Base-by-base conservation (phyloP, 345 rosid genomes). In the Chamaenerion angustifolium region DNA sequence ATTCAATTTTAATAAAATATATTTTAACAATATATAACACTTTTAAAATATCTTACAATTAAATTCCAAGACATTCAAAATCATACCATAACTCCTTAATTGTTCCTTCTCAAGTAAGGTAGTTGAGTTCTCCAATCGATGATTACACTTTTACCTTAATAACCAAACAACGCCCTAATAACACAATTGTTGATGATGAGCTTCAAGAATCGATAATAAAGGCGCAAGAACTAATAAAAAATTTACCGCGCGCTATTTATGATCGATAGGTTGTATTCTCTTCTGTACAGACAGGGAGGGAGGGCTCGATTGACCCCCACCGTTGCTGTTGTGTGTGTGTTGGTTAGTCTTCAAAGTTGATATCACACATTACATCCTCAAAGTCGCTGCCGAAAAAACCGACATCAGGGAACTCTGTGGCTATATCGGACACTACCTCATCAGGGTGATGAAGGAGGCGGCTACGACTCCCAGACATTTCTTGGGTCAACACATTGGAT, bases 301-400 rank as follows among this genome's bases (percentile, higher is more conserved):
- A 4, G 12, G 6, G 3, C 11, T 7, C 3, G 42, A 50, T n/a
- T 23, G 10, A 50, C 4, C 1, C n/a, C n/a, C n/a, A n/a, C n/a
- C n/a, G n/a, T 12, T 16, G 27, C 7, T n/a, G n/a, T n/a, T n/a
- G n/a, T n/a, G n/a, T 25, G 23, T 53, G 50, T 31, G 52, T 48
- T 21, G 14, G 15, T 46, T 49, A 43, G 59, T 43, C 45, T 54
- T 46, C 48, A 88, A 92, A 83, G 14, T 68, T 73, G 57, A 76
- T 3, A 1, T n/a, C n/a, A n/a, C n/a, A 77, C 75, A 79, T 71
- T 46, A 54, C 59, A 63, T 75, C 86, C 12, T 79, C 95, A 60
- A 78, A 67, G 60, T 80, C 94, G 43, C 46, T 73, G 79, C 73
- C 76, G 71, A 86, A 86, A 60, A 78, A 75, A 10, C 76, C 85